Conservation (phyloP, 108 stramenopile species). For the Epipyxis sp. region DNA sequence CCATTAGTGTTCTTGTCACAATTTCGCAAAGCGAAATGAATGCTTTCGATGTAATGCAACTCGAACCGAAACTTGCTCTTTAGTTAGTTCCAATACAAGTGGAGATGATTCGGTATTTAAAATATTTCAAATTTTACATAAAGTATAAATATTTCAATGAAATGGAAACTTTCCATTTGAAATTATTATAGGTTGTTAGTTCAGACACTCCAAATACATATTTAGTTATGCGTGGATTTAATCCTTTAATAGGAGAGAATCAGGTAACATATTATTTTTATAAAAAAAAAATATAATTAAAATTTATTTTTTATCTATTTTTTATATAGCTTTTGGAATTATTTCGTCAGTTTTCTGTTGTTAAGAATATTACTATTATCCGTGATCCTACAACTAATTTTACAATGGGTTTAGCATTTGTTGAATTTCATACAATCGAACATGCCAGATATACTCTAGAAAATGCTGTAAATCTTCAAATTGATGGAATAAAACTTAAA, state of each 20-base stretch:
- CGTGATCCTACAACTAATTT: neutral
- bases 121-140: too few species aligned
- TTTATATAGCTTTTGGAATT: neutral
- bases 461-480: neutral
- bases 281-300: too few species aligned
- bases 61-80: neutral
- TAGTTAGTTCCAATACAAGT: neutral
- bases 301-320: too few species aligned
- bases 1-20: constrained; percentile 15
- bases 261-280: neutral
- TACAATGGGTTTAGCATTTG: neutral
- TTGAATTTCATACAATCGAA: constrained; percentile 6
- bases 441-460: constrained; percentile 4
- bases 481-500: neutral
- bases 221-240: neutral
- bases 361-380: neutral
- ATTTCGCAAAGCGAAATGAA: constrained; percentile 13
- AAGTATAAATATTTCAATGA: neutral
- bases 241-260: neutral
- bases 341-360: constrained; percentile 2
- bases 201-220: neutral
- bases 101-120: constrained; percentile 27
- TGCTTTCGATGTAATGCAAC: constrained; percentile 16
- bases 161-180: neutral
- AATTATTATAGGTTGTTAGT: neutral